Evolutionary conservation across 768 basidiomycete species (phyloP).

Genomic region (Coprinopsis strossmayeri): DNA sequence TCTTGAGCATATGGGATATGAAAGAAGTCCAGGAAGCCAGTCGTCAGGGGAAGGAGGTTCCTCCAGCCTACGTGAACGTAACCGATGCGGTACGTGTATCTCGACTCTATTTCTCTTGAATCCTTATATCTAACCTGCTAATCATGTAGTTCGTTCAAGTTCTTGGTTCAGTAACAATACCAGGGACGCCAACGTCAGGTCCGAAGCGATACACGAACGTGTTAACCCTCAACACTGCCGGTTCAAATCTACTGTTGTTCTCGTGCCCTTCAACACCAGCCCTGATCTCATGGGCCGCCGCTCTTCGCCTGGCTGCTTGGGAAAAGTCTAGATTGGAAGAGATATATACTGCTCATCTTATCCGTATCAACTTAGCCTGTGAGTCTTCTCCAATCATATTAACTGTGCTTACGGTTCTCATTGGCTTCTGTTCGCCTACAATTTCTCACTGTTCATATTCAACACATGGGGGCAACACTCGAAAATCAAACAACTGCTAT

Average conservation of each 20-base stretch:
- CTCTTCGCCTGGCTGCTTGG: constrained; percentile 86
- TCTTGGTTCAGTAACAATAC: constrained; percentile 65
- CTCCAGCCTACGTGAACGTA: constrained; percentile 81
- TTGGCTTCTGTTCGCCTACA: no score
- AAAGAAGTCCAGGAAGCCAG: constrained; percentile 80
- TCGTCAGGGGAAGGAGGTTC: constrained; percentile 72
- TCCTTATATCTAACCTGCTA: constrained; percentile 8
- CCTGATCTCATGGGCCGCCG: constrained; percentile 86
- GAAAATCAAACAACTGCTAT: no score
- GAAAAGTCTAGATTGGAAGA: constrained; percentile 94
- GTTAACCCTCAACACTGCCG: constrained; percentile 90
- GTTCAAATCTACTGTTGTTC: constrained; percentile 84
- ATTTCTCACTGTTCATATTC: no score
- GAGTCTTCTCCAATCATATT: constrained; percentile 12
- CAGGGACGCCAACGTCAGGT: constrained; percentile 42
- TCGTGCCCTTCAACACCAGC: constrained; percentile 69
- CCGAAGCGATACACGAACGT: constrained; percentile 66
- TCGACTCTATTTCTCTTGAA: constrained; percentile 3
- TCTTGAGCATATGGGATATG: constrained; percentile 91
- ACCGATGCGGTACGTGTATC: constrained; percentile 72
- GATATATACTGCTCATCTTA: constrained; percentile 93
- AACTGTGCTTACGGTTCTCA: no score
- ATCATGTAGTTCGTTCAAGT: constrained; percentile 66
- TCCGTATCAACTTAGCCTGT: constrained; percentile 65
- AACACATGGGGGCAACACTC: no score